Percentiles rank a stretch among this genome's conserved stretches.
These are phyloP conservation scores for Penicillium macrosclerotiorum DNA, from an alignment of 495 filamentous ascomycete species.

Conservation along the genomic window DNA sequence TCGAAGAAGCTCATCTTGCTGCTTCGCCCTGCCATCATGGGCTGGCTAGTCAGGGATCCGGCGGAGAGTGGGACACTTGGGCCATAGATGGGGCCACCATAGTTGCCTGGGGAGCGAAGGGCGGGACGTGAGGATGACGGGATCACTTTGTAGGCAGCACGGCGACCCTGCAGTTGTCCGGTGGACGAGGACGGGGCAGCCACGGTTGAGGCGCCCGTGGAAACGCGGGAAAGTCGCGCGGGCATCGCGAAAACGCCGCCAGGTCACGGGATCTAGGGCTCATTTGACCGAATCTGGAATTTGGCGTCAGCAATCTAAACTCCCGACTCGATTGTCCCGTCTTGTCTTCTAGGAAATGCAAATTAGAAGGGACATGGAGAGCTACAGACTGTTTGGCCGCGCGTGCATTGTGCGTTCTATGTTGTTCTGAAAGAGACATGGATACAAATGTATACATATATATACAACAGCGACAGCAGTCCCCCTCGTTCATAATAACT, in stretches of 20 bases:
- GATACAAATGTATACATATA: too few species aligned
- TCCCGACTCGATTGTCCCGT: too few species aligned
- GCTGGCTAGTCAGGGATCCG: slow-evolving; percentile 15
- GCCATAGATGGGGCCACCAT: slow-evolving; percentile 10
- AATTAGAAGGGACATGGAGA: too few species aligned
- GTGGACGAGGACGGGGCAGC: not conserved
- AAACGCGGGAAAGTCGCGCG: not conserved
- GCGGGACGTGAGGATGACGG: not conserved
- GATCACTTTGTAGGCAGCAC: slow-evolving; percentile 1
- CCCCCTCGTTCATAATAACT: too few species aligned
- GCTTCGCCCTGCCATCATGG: slow-evolving; percentile 17
- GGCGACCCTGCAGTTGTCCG: slow-evolving; percentile 1
- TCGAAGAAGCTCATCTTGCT: slow-evolving; percentile 47
- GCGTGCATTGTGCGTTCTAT: too few species aligned
- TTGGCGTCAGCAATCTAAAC: too few species aligned
- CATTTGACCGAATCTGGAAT: slow-evolving; percentile 12
- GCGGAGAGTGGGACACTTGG: not conserved
- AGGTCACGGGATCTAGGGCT: slow-evolving; percentile 32
- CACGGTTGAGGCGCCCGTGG: slow-evolving; percentile 17
- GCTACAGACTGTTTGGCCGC: too few species aligned
- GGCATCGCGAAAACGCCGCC: slow-evolving; percentile 38
- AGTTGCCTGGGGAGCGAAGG: slow-evolving; percentile 1
- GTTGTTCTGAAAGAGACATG: too few species aligned
- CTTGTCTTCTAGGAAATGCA: too few species aligned
- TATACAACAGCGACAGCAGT: too few species aligned